Conservation (phyloP, 805 yeast species). For the Metschnikowia proteae region DNA sequence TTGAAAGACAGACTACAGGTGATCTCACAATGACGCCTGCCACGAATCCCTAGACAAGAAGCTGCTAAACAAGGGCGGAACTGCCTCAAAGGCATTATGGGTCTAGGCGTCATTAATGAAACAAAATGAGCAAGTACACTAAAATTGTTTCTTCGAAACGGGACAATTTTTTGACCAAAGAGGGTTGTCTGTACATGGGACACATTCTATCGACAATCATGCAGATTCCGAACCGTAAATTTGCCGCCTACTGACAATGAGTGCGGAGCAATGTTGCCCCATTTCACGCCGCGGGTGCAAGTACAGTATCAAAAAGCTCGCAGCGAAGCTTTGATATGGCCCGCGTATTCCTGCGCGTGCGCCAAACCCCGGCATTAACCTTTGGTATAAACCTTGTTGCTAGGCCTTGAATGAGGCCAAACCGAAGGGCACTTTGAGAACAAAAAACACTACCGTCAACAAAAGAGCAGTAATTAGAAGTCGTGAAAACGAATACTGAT, state of each 20-base stretch:
- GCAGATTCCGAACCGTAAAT: not conserved
- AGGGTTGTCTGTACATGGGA: not conserved
- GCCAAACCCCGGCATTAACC: not conserved
- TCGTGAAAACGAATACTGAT: too few species aligned
- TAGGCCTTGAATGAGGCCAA: not conserved
- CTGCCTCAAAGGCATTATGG: not conserved
- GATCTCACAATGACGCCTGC: not conserved
- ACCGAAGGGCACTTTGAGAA: not conserved
- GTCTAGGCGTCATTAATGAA: not conserved
- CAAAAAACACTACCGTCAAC: too few species aligned
- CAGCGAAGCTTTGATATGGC: conserved; percentile 2
- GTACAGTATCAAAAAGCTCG: not conserved
- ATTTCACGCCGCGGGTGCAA: not conserved
- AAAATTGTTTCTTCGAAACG: too few species aligned
- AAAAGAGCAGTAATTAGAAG: too few species aligned
- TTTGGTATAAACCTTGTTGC: not conserved
- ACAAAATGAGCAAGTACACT: not conserved
- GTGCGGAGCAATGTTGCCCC: not conserved
- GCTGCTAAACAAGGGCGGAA: not conserved
- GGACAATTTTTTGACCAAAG: too few species aligned
- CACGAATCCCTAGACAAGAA: not conserved
- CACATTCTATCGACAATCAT: not conserved
- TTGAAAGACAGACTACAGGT: conserved; percentile 1
- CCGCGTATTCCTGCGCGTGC: conserved; percentile 2
- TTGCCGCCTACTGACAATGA: not conserved